Percentiles rank a stretch among this genome's conserved stretches.
Evolutionary conservation across 371 early-diverging fungal species (phyloP).

Genomic region (Saksenaea oblongispora): DNA sequence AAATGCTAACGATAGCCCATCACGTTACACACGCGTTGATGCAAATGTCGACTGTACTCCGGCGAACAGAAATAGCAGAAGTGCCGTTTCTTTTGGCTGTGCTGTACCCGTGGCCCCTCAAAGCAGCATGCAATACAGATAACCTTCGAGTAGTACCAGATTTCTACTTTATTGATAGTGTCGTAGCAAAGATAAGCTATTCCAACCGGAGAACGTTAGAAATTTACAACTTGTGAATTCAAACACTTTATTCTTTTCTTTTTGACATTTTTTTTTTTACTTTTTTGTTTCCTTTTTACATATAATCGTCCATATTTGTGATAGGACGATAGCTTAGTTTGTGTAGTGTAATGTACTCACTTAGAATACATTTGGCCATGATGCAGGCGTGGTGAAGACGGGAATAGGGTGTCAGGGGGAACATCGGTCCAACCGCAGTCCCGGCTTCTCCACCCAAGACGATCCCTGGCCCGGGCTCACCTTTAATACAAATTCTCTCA

Average conservation of each 20-base stretch:
- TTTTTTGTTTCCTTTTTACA: slow-evolving; percentile 18
- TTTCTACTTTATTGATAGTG: no score
- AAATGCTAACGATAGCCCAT: no score
- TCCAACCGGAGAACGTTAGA: no score
- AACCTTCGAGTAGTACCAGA: no score
- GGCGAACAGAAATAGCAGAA: no score
- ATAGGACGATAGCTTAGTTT: slow-evolving; percentile 25
- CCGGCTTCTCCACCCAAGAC: slow-evolving; percentile 47
- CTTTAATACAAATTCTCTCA: slow-evolving; percentile 23
- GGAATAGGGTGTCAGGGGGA: slow-evolving; percentile 32
- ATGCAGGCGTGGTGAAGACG: slow-evolving; percentile 45
- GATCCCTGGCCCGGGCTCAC: slow-evolving; percentile 34
- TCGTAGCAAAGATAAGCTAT: no score
- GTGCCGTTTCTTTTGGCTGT: no score
- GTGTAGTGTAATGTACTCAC: slow-evolving; percentile 24
- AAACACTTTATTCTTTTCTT: neutral
- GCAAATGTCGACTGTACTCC: no score
- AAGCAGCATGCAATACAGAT: no score
- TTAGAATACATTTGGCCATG: slow-evolving; percentile 33
- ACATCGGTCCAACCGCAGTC: slow-evolving; percentile 27
- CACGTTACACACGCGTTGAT: no score
- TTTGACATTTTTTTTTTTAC: neutral
- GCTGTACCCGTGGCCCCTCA: no score
- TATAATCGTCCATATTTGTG: slow-evolving; percentile 27
- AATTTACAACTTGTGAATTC: no score